A percentile compares a stretch with the other conserved stretches of the same genome.
Conservation (phyloP, 129 eudicot species). For the Artemisia argyi region DNA sequence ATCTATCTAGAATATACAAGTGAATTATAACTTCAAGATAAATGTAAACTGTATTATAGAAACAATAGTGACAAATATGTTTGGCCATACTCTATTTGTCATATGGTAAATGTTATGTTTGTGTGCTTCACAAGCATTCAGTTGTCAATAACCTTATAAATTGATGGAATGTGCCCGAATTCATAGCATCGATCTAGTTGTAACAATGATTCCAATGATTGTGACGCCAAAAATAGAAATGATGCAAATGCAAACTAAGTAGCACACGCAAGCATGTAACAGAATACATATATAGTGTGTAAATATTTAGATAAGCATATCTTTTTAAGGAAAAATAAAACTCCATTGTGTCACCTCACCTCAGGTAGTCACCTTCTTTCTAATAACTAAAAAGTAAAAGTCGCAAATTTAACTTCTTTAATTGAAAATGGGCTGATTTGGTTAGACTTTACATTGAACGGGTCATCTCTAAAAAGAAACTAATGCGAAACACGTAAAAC, state of each 20-base stretch:
- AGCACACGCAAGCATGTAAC: neutral
- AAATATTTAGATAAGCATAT: neutral
- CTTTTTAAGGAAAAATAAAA: neutral
- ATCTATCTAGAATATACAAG: neutral
- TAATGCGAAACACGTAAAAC: neutral
- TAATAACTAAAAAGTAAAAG: neutral
- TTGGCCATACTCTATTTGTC: neutral
- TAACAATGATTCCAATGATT: neutral
- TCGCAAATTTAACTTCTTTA: neutral
- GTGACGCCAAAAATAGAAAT: neutral
- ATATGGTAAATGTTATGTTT: neutral
- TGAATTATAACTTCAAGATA: neutral
- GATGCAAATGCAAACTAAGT: neutral
- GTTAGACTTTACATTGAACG: neutral
- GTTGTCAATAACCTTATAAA: neutral
- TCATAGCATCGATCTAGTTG: neutral
- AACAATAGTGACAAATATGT: neutral
- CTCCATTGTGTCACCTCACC: neutral
- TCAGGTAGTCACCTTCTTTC: neutral
- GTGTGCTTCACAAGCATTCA: constrained; percentile 3
- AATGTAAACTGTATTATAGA: neutral
- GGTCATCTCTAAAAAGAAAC: neutral
- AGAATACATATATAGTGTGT: neutral
- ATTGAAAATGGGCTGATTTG: neutral
- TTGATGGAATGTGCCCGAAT: neutral